A percentile compares a stretch with the other conserved stretches of the same genome.
Evolutionary conservation across 768 basidiomycete genomes (phyloP).

Genomic region (Phanerodontia chrysosporium): DNA sequence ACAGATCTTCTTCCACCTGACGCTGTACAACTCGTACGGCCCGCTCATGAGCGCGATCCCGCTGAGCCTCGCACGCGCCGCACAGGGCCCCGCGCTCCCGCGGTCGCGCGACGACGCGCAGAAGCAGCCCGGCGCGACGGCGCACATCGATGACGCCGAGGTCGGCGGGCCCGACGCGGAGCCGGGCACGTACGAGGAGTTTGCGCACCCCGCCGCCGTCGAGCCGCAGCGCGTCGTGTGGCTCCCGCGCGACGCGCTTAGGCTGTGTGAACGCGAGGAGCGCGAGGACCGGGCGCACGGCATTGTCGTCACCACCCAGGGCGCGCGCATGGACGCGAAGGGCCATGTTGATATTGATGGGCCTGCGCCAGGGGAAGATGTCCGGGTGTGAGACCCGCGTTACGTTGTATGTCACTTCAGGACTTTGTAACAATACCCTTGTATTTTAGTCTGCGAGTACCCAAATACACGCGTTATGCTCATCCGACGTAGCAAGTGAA

Average conservation of each 20-base stretch:
- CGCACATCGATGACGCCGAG: slow-evolving; percentile 15
- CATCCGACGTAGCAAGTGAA: no score
- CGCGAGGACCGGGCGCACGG: slow-evolving; percentile 44
- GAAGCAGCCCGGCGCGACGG: slow-evolving; percentile 17
- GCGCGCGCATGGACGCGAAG: slow-evolving; percentile 52
- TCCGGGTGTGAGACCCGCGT: slow-evolving; percentile 2
- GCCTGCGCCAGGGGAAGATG: slow-evolving; percentile 31
- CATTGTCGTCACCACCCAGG: slow-evolving; percentile 39
- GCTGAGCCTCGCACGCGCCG: slow-evolving; percentile 67
- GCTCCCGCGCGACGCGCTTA: slow-evolving; percentile 68
- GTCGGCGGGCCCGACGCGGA: slow-evolving; percentile 28
- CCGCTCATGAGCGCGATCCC: slow-evolving; percentile 77
- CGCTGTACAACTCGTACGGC: slow-evolving; percentile 74
- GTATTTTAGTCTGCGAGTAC: neutral
- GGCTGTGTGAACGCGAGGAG: slow-evolving; percentile 58
- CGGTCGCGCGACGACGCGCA: slow-evolving; percentile 5
- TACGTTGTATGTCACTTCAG: neutral
- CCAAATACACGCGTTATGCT: neutral
- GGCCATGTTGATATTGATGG: slow-evolving; percentile 50
- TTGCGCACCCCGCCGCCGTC: slow-evolving; percentile 77
- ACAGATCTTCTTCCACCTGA: slow-evolving; percentile 65
- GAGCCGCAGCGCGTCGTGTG: slow-evolving; percentile 72
- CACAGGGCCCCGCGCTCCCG: neutral
- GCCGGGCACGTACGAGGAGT: slow-evolving; percentile 45
- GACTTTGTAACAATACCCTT: neutral